Conservation (phyloP, 1,284 basidiomycete species). For the Tylopilus sp. region DNA sequence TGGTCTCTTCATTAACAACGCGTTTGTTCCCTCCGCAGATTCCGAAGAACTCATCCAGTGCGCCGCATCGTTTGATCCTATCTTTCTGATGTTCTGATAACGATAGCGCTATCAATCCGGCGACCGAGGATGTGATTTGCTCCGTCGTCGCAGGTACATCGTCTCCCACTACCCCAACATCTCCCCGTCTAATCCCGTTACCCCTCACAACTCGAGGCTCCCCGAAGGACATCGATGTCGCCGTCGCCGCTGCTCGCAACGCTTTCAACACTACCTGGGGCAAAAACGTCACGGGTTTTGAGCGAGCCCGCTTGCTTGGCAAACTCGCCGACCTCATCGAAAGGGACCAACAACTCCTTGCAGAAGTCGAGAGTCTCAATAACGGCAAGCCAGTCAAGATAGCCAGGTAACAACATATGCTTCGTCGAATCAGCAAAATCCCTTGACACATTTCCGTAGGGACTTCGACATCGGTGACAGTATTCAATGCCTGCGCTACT, state of each 20-base stretch:
- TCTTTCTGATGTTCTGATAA: slow-evolving; percentile 11
- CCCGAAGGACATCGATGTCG: slow-evolving; percentile 73
- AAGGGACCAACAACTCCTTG: slow-evolving; percentile 70
- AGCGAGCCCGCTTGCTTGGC: slow-evolving; percentile 75
- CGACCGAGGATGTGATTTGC: slow-evolving; percentile 68
- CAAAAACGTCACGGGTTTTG: slow-evolving; percentile 75
- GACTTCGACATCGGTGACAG: slow-evolving; percentile 84
- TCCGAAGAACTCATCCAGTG: slow-evolving; percentile 57
- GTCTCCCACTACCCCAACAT: neutral
- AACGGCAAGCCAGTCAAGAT: slow-evolving; percentile 82
- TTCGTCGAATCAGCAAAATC: neutral
- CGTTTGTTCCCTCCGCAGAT: slow-evolving; percentile 70
- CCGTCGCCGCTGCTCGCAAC: slow-evolving; percentile 77
- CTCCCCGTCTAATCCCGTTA: slow-evolving; percentile 8
- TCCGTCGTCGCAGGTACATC: slow-evolving; percentile 60
- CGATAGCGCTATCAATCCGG: slow-evolving; percentile 61
- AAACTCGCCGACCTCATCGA: slow-evolving; percentile 93
- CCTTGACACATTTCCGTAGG: slow-evolving; percentile 37
- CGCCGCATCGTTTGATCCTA: slow-evolving; percentile 15
- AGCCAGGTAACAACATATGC: slow-evolving; percentile 45
- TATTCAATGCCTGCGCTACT: slow-evolving; percentile 77
- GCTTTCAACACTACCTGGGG: slow-evolving; percentile 91
- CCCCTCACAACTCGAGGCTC: slow-evolving; percentile 48
- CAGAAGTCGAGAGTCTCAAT: slow-evolving; percentile 75
- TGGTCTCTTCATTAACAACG: slow-evolving; percentile 88